Base-by-base conservation (phyloP, 1,139 yeast species). In the Debaryomycetaceae sp. region DNA sequence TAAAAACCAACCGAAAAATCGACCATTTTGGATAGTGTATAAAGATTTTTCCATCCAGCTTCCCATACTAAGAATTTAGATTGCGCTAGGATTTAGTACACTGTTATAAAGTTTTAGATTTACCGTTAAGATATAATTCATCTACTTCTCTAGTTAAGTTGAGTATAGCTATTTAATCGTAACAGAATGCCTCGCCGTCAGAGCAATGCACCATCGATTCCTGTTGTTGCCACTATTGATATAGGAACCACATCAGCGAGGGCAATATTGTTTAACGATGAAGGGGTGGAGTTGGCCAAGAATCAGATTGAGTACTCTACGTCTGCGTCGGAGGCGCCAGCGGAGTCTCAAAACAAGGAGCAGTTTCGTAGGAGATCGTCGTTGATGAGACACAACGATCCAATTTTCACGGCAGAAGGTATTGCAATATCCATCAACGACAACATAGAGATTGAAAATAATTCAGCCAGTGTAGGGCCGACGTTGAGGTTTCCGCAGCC, bases 211-310 rank as follows among this genome's bases (percentile, higher is more conserved):
- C 75, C 75, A 9, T 54, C 63, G 37, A 60, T 63, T 39, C 84
- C 86, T 1, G 67, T 83, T 45, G 72, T 85, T 41, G 89, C 86
- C 24, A 75, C 96, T 47, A 83, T 90, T 44, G 97, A 90, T 63
- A 89, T 89, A 44, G 98, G 98, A 39, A 90, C 98, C 39, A 91
- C 98, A 2, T 87, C 96, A 22, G 87, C 97, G n/a, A 76, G 98
- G 56, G 93, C 89, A 42, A 90, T 91, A 49, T 73, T 89, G 44
- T 91, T 91, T 68, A 75, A 82, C 56, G 78, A 78, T 51, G 72
- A 73, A 42, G 96, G 97, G 31, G 75, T 75, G 52, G 96, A 90
- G 53, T 74, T 88, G 35, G 90, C 96, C 46, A 85, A 85, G 56
- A 91, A 87, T 63, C 98, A 91, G 68, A 87, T 88, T 49, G 97